Evolutionary conservation across 2,329 filamentous ascomycete genomes (phyloP), one percentile per base, ranked within the genome.

Genomic region (Lojkania enalia): DNA sequence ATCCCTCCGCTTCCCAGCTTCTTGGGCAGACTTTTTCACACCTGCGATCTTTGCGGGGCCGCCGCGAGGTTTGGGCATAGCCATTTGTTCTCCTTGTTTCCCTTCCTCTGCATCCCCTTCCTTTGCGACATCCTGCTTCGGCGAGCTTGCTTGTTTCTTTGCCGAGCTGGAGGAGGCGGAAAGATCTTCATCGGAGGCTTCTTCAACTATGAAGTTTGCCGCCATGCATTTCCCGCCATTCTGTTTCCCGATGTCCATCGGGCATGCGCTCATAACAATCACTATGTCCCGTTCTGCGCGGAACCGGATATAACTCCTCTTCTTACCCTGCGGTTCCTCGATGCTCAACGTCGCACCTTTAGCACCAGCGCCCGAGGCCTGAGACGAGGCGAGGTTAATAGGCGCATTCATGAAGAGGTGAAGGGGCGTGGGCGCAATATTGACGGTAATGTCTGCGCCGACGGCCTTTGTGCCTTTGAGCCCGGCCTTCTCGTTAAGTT

Each of bases 391-490:
- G 6, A 62, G 20, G 2, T 55, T 43, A 5, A 69, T 45, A 0
- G 63, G 61, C 2, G 64, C 49, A 20, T 66, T 68, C 66, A 70
- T 69, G 48, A 71, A 77, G 9, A 77, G 60, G 32, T 75, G 73
- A 4, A 77, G 58, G 2, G 74, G 74, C 12, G 73, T 72, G 0
- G 74, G 74, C 12, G 72, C 72, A 39, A 66, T 70, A 48, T 77
- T 76, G 55, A 77, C 72, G 1, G 72, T 74, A 29, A 77, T 72
- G 15, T 76, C 73, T 5, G 74, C 72, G 18, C 74, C 74, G 3
- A 77, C 65, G 16, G 69, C 71, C 42, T 73, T 73, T 1, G 71
- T 62, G 13, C 74, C 74, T 44, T 75, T 74, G 15, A 77, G 55
- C 0, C 74, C 74, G 5, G 71, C 71, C 14, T 67, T 66, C 48